Evolutionary conservation across 1,284 basidiomycete genomes (phyloP).

Genomic region (Austroboletus niveus): DNA sequence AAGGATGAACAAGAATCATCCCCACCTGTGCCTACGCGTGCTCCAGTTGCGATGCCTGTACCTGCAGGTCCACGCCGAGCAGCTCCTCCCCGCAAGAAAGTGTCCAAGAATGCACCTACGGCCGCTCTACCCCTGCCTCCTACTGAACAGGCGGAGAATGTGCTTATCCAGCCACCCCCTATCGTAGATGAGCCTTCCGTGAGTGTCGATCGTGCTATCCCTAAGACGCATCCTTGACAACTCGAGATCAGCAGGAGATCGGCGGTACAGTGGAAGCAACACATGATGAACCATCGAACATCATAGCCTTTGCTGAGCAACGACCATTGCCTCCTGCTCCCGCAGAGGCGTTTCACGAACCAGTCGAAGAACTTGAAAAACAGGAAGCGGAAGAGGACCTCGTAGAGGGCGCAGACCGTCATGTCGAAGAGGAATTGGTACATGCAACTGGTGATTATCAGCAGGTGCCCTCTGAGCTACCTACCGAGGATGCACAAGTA

Average conservation of each 20-base stretch:
- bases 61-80: constrained; percentile 67
- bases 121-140: constrained; percentile 26
- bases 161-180: constrained; percentile 3
- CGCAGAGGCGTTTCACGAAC: constrained; percentile 3
- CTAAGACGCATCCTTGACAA: neutral
- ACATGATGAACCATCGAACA: neutral
- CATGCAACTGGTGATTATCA: constrained; percentile 13
- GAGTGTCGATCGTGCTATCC: constrained; percentile 1
- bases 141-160: constrained; percentile 12
- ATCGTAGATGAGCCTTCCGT: constrained; percentile 1
- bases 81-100: constrained; percentile 66
- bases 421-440: constrained; percentile 3
- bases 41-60: constrained; percentile 64
- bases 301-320: neutral
- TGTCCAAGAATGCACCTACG: constrained; percentile 43
- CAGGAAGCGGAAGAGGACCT: constrained; percentile 19
- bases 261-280: constrained; percentile 4
- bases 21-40: constrained; percentile 28
- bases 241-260: constrained; percentile 12
- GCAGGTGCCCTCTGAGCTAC: constrained; percentile 18
- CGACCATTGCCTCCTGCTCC: neutral
- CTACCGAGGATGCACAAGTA: constrained; percentile 23
- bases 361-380: constrained; percentile 8
- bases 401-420: constrained; percentile 6
- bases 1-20: constrained; percentile 31